A percentile compares a stretch with the other conserved stretches of the same genome.
Conservation (phyloP, 176 grass and related monocot species). For the Eleusine indica region DNA sequence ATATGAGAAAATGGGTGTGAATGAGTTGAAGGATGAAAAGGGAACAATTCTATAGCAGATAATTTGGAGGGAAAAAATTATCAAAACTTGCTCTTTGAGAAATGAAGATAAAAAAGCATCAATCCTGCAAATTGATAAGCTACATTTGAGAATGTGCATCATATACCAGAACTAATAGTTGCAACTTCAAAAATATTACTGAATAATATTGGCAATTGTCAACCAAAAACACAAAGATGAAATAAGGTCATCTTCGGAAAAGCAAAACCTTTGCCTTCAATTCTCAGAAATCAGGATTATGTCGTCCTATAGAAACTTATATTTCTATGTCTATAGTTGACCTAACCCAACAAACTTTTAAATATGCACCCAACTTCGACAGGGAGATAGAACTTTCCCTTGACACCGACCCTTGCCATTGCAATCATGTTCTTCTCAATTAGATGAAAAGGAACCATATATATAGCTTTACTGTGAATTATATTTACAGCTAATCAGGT, state of each 20-base stretch:
- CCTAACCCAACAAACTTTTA: conserved; percentile 35
- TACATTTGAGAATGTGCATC: not conserved
- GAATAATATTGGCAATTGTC: conserved; percentile 1
- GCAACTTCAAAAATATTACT: not conserved
- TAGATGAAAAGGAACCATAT: not conserved
- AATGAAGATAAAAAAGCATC: not conserved
- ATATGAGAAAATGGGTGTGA: conserved; percentile 29
- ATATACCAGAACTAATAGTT: not conserved
- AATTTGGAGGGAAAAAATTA: not conserved
- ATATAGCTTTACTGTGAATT: conserved; percentile 14
- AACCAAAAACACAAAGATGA: not conserved
- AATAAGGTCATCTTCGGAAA: conserved; percentile 10
- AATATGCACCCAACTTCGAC: conserved; percentile 32
- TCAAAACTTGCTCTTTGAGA: not conserved
- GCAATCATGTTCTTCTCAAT: conserved; percentile 12
- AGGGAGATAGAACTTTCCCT: conserved; percentile 41
- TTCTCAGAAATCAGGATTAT: not conserved
- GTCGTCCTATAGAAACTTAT: not conserved
- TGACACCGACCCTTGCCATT: not conserved
- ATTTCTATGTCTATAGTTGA: conserved; percentile 20
- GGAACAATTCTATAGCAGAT: not conserved
- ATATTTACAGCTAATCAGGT: not conserved
- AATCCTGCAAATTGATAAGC: conserved; percentile 2
- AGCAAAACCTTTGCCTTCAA: not conserved
- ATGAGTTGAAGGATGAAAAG: conserved; percentile 21